Evolutionary conservation across 2,329 filamentous ascomycete genomes (phyloP).

Genomic region (Fusarium sp.): DNA sequence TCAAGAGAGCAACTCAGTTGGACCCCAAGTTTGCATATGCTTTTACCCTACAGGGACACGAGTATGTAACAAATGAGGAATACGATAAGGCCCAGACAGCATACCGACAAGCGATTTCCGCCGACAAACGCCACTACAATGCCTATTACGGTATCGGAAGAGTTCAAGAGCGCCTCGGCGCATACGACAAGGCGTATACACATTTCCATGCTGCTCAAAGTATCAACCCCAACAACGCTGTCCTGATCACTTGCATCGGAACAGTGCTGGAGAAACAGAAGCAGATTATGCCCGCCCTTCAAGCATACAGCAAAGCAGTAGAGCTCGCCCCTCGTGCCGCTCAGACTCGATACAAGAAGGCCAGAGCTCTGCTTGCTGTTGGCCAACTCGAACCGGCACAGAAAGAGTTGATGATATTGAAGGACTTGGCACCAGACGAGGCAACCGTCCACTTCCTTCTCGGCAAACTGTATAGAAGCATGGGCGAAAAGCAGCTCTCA

Average conservation of each 20-base stretch:
- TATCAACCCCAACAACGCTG: slow-evolving; percentile 94
- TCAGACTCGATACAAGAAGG: slow-evolving; percentile 92
- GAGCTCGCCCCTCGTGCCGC: slow-evolving; percentile 84
- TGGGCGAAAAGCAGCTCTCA: slow-evolving; percentile 80
- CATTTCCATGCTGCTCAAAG: slow-evolving; percentile 89
- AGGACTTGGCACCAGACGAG: slow-evolving; percentile 92
- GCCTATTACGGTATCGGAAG: slow-evolving; percentile 92
- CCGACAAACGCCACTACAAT: slow-evolving; percentile 92
- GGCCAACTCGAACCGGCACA: slow-evolving; percentile 77
- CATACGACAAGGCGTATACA: slow-evolving; percentile 88
- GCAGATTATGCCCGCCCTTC: slow-evolving; percentile 79
- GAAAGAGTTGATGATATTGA: slow-evolving; percentile 85
- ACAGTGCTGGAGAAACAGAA: slow-evolving; percentile 90
- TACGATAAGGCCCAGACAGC: slow-evolving; percentile 92
- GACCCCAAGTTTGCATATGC: slow-evolving; percentile 93
- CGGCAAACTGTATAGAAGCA: slow-evolving; percentile 81
- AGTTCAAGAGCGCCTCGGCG: slow-evolving; percentile 90
- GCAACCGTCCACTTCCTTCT: slow-evolving; percentile 96
- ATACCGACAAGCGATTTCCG: slow-evolving; percentile 86
- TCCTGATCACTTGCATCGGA: slow-evolving; percentile 92
- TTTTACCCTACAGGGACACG: slow-evolving; percentile 94
- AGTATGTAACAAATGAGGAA: slow-evolving; percentile 95
- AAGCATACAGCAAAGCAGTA: slow-evolving; percentile 84
- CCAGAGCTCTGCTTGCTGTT: slow-evolving; percentile 83
- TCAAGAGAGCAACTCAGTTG: slow-evolving; percentile 92